Evolutionary conservation across 306 rosid genomes (phyloP).

Genomic region (Urtica urens): DNA sequence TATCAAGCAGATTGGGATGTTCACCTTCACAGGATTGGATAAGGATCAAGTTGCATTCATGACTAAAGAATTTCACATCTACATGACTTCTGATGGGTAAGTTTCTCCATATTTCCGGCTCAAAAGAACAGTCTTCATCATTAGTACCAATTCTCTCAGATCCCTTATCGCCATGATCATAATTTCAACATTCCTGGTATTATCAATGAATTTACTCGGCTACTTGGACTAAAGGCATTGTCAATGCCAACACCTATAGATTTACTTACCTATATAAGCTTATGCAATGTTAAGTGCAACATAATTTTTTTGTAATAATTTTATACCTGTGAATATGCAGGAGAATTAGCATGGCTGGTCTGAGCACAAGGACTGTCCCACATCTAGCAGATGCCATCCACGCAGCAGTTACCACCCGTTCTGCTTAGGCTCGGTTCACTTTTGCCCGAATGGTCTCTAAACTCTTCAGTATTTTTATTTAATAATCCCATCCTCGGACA

Average conservation of each 20-base stretch:
- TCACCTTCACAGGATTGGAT: conserved; percentile 92
- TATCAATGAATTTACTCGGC: too few relatives aligned
- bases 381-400: conserved; percentile 87
- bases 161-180: too few relatives aligned
- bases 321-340: conserved; percentile 35
- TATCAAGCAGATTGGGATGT: conserved; percentile 96
- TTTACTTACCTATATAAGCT: too few relatives aligned
- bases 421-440: conserved; percentile 10
- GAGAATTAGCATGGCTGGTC: conserved; percentile 99
- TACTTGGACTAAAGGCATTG: too few relatives aligned
- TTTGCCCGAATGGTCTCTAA: background rate
- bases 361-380: conserved; percentile 81
- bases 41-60: conserved; percentile 78
- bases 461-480: conserved; percentile 5
- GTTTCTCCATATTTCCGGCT: too few relatives aligned
- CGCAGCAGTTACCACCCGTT: conserved; percentile 64
- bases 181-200: too few relatives aligned
- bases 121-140: too few relatives aligned
- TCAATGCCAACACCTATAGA: too few relatives aligned
- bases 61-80: conserved; percentile 83
- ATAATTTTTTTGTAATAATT: too few relatives aligned
- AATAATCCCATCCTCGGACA: conserved; percentile 28
- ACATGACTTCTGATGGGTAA: conserved; percentile 98
- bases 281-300: too few relatives aligned
- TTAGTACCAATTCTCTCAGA: too few relatives aligned